Evolutionary conservation across 805 yeast genomes (phyloP).

Genomic region (Phaffomyces opuntiae): DNA sequence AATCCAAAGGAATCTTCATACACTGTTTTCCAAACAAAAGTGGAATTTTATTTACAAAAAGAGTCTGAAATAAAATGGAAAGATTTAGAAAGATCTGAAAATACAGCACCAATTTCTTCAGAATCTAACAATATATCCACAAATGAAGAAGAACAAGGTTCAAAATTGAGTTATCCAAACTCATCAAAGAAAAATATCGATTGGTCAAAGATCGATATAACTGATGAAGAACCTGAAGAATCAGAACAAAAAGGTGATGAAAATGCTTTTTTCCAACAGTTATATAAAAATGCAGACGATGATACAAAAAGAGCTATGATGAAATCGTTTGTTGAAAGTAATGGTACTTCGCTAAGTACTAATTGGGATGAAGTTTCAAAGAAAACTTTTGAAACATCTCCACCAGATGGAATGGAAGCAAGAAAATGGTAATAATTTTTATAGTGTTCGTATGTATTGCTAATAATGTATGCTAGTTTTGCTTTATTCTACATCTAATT

Average conservation of each 20-base stretch:
- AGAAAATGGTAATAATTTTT: constrained; percentile 10
- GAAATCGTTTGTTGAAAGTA: constrained; percentile 90
- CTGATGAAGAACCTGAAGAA: constrained; percentile 37
- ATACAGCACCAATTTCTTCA: constrained; percentile 5
- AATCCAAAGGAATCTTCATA: constrained; percentile 37
- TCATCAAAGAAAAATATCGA: constrained; percentile 57
- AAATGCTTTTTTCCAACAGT: constrained; percentile 63
- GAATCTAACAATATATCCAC: not conserved
- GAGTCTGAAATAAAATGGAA: constrained; percentile 44
- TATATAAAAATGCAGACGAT: constrained; percentile 76
- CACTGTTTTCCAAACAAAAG: constrained; percentile 60
- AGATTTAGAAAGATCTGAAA: constrained; percentile 27
- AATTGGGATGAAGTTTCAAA: constrained; percentile 84
- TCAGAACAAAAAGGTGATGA: constrained; percentile 36
- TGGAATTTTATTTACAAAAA: constrained; percentile 63
- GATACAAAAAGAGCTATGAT: constrained; percentile 92
- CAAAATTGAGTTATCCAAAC: constrained; percentile 41
- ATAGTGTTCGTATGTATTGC: no score
- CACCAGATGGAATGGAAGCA: constrained; percentile 22
- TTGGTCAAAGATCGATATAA: constrained; percentile 57
- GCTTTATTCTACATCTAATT: not conserved
- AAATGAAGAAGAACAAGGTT: not conserved
- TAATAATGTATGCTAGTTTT: no score
- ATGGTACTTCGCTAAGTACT: constrained; percentile 90
- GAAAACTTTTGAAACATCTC: constrained; percentile 36